Evolutionary conservation across 352 stramenopile species (phyloP).

Genomic region (Pythium phragmitis): DNA sequence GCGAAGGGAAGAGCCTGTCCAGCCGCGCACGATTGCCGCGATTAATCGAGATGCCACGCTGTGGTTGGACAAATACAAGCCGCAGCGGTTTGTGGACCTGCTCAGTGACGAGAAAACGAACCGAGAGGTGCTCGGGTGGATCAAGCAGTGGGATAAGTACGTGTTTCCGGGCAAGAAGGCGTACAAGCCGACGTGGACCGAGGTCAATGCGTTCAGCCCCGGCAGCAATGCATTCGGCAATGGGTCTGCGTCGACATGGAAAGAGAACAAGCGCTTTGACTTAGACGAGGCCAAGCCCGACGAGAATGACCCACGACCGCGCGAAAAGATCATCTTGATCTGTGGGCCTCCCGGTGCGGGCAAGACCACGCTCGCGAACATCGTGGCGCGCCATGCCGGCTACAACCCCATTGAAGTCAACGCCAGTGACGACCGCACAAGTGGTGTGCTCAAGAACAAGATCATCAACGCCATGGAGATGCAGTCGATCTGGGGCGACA

Average conservation of each 20-base stretch:
- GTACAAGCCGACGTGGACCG: constrained; percentile 19
- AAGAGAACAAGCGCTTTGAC: constrained; percentile 5
- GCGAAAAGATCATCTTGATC: constrained; percentile 93
- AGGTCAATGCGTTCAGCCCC: constrained; percentile 20
- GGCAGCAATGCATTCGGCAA: constrained; percentile 5
- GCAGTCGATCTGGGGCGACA: constrained; percentile 84
- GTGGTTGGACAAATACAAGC: constrained; percentile 98
- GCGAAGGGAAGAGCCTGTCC: constrained; percentile 16
- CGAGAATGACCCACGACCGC: constrained; percentile 50
- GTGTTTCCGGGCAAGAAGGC: constrained; percentile 88
- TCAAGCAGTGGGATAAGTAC: constrained; percentile 95
- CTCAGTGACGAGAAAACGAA: constrained; percentile 97
- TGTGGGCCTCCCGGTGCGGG: constrained; percentile 92
- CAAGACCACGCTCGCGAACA: constrained; percentile 98
- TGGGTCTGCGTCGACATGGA: constrained; percentile 16
- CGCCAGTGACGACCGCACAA: constrained; percentile 96
- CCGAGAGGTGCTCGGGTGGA: constrained; percentile 92
- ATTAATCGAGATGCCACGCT: constrained; percentile 44
- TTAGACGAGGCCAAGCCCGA: constrained; percentile 18
- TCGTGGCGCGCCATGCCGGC: constrained; percentile 94
- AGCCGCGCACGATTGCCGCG: no score
- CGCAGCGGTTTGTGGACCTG: constrained; percentile 92
- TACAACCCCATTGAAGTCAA: constrained; percentile 98
- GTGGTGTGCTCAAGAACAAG: constrained; percentile 89
- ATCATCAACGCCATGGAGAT: constrained; percentile 92